Base-by-base conservation (phyloP, 768 basidiomycete genomes). In the Pleurotus citrinopileatus region DNA sequence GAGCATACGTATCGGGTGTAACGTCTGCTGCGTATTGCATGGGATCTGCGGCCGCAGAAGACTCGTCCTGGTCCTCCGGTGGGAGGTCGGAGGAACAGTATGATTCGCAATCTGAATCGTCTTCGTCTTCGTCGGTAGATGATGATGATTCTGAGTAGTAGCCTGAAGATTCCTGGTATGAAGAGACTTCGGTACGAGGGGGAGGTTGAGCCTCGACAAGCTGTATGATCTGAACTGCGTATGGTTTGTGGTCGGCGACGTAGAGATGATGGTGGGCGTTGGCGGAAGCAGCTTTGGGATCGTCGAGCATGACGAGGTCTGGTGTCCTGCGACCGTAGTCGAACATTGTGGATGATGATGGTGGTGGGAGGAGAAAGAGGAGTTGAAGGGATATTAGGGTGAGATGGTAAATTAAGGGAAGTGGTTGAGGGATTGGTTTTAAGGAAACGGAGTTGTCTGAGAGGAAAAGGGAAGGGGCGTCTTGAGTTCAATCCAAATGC, bases 31-130 rank as follows among this genome's bases (percentile, higher is more conserved):
- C 2, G 46, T 37, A 50, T 23, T 43, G 26, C 42, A n/a, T n/a
- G n/a, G 45, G 15, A 55, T 55, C 57, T 28, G 58, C 56, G 37
- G 57, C 44, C 59, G 63, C 6, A 43, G 38, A 44, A 2, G 59
- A 54, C 23, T 57, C 42, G 3, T 55, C 51, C 34, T 54, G 53
- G 37, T 76, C 66, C 22, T 76, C 71, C 29, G 67, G 70, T 10
- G 74, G 67, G 50, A 73, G 56, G 59, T 81, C 80, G 17, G 87
- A 89, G 17, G 88, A 90, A 74, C 87, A 89, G 59, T 89, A 90
- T 0, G 86, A 88, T 0, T 82, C 77, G 66, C 76, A 76, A 22
- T 67, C 70, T n/a, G 65, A 67, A 58, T 80, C 78, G n/a, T 79
- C 79, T 55, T 76, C 66, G 58, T 75, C 72, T 4, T 65, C 73